Evolutionary conservation across 83 land plant species (phyloP), one percentile per base, ranked within the genome.

Genomic region (Picea abies): DNA sequence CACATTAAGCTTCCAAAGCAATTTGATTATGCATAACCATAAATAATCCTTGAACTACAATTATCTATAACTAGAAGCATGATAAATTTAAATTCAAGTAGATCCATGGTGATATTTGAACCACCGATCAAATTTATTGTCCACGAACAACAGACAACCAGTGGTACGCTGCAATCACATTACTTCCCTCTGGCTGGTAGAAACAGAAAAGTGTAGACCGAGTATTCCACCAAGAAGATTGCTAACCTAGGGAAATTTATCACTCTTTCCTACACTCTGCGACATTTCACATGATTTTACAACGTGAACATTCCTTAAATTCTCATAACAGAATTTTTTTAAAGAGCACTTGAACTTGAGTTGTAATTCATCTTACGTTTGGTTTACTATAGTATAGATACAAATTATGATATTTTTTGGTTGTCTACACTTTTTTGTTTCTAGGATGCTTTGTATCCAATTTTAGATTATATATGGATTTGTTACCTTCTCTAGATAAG

Each of bases 371-470:
- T n/a, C 3, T 72, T 67, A 20, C 23, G 26, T 44, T 72, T 72
- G 4, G 4, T 72, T 72, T 44, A 47, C 29, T 41, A 41, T 41
- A 3, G 44, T 41, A 41, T 41, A 41, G 10, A 20, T 17, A 16
- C 56, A 12, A 11, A n/a, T 19, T 7, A 37, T 41, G 16, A 26
- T 44, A 20, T 84, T 63, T 15, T 79, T 66, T 81, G 49, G 23
- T 32, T 77, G n/a, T n/a, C n/a, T n/a, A n/a, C n/a, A n/a, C n/a
- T n/a, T n/a, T n/a, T n/a, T n/a, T n/a, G n/a, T n/a, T 25, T 84
- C 77, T 95, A 49, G 98, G 98, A 8, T 94, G 95, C 82, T 94
- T 91, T 79, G 96, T 95, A 95, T 95, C 98, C 96, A 90, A 82
- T 79, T 19, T 56, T 52, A 19, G 15, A 22, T 65, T 58, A 41